Evolutionary conservation across 1,139 yeast genomes (phyloP).

Genomic region (Scheffersomyces parashehatae): DNA sequence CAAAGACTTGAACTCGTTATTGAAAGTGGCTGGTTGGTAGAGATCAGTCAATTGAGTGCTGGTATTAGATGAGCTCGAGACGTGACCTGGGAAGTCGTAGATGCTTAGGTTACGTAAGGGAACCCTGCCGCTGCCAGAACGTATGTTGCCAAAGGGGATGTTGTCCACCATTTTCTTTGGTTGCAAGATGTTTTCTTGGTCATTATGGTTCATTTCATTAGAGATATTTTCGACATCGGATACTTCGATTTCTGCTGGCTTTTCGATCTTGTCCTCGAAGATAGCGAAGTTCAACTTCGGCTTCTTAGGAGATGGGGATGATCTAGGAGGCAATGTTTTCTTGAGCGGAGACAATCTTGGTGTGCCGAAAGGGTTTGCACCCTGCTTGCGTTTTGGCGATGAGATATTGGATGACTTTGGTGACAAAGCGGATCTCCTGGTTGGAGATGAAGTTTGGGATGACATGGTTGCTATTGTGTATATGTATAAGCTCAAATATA

Average conservation of each 20-base stretch:
- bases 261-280: slow-evolving; percentile 33
- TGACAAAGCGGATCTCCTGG: slow-evolving; percentile 32
- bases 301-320: slow-evolving; percentile 14
- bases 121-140: slow-evolving; percentile 15
- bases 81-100: slow-evolving; percentile 36
- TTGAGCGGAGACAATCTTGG: slow-evolving; percentile 7
- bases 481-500: background rate
- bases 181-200: slow-evolving; percentile 49
- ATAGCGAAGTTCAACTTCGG: slow-evolving; percentile 34
- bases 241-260: slow-evolving; percentile 3
- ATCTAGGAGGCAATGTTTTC: slow-evolving; percentile 2
- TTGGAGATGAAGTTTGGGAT: slow-evolving; percentile 31
- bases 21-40: slow-evolving; percentile 33
- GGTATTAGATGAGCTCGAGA: slow-evolving; percentile 13
- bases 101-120: slow-evolving; percentile 38
- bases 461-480: background rate
- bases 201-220: slow-evolving; percentile 32
- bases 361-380: slow-evolving; percentile 8
- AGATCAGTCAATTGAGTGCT: slow-evolving; percentile 27
- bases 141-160: slow-evolving; percentile 6
- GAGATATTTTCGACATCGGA: slow-evolving; percentile 6
- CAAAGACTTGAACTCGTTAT: slow-evolving; percentile 35
- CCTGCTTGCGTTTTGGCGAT: slow-evolving; percentile 15
- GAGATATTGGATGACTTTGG: slow-evolving; percentile 29
- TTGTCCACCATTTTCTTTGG: slow-evolving; percentile 28